Evolutionary conservation across 441 rosid genomes (phyloP).

Genomic region (Corymbia citriodora): DNA sequence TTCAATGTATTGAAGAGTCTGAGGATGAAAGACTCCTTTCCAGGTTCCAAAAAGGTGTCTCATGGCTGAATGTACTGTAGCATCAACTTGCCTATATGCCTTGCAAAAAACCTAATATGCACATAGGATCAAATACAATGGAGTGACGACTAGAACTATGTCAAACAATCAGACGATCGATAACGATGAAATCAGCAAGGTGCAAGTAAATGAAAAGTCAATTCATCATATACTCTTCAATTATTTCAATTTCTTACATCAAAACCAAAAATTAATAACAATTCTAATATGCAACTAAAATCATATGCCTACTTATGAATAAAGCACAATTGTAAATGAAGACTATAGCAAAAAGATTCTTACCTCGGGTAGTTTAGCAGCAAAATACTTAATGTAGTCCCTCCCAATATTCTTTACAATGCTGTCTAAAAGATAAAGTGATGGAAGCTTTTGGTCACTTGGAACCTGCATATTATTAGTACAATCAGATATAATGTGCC

Average conservation of each 20-base stretch:
- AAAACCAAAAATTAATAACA: not conserved
- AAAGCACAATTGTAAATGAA: not conserved
- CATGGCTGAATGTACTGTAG: conserved; percentile 79
- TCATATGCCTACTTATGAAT: not conserved
- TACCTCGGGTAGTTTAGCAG: conserved; percentile 81
- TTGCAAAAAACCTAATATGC: conserved; percentile 76
- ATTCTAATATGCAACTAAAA: not conserved
- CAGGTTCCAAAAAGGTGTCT: conserved; percentile 98
- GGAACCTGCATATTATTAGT: conserved; percentile 81
- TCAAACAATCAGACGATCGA: not conserved
- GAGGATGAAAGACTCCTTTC: conserved; percentile 94
- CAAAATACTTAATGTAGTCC: conserved; percentile 88
- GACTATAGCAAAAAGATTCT: conserved; percentile 16
- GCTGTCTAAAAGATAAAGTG: conserved; percentile 97
- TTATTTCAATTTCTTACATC: not conserved
- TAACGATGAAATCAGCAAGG: not conserved
- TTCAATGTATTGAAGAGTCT: conserved; percentile 74
- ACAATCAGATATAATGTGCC: conserved; percentile 31
- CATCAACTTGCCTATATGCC: conserved; percentile 82
- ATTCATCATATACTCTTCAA: not conserved
- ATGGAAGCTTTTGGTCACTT: conserved; percentile 96
- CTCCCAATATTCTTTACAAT: conserved; percentile 96
- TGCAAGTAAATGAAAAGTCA: not conserved
- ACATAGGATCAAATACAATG: not conserved
- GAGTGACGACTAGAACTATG: not conserved